Percentiles rank a stretch among this genome's conserved stretches.
These are phyloP conservation scores for Eutypella sp. DNA, from an alignment of 2,329 filamentous ascomycete species.

Conservation along the genomic window DNA sequence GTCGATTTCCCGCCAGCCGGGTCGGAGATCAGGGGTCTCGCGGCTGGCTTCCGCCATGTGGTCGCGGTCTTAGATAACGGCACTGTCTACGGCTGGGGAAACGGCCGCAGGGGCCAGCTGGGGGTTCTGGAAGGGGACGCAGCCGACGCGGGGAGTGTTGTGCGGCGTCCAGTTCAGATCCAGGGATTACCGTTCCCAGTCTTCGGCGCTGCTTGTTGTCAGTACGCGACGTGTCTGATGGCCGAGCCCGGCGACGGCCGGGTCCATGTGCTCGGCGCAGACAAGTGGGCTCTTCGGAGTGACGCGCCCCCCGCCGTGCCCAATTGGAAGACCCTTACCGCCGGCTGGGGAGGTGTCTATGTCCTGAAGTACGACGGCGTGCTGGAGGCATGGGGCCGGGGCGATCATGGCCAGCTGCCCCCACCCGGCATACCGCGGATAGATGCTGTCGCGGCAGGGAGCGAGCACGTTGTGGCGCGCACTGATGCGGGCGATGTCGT, in stretches of 20 bases:
- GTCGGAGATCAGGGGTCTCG: conserved; percentile 57
- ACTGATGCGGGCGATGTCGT: conserved; percentile 62
- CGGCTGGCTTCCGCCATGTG: conserved; percentile 73
- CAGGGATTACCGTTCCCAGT: conserved; percentile 56
- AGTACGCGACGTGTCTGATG: conserved; percentile 78
- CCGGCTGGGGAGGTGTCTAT: conserved; percentile 80
- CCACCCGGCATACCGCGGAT: conserved; percentile 56
- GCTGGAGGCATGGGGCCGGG: conserved; percentile 72
- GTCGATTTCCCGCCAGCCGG: conserved; percentile 59
- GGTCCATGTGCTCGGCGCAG: conserved; percentile 63
- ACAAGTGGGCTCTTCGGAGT: conserved; percentile 66
- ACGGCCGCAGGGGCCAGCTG: conserved; percentile 78
- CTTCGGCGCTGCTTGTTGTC: conserved; percentile 66
- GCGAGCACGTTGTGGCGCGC: conserved; percentile 80
- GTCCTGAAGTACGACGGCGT: conserved; percentile 57
- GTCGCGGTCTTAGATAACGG: conserved; percentile 71
- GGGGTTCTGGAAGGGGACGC: conserved; percentile 39
- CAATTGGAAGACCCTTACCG: conserved; percentile 63
- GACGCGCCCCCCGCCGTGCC: conserved; percentile 47
- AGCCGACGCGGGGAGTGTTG: conserved; percentile 31
- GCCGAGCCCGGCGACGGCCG: conserved; percentile 50
- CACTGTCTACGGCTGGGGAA: conserved; percentile 83
- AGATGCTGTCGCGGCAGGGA: conserved; percentile 69
- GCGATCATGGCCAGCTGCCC: conserved; percentile 79
- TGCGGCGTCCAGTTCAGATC: conserved; percentile 59